Evolutionary conservation across 495 filamentous ascomycete genomes (phyloP).

Genomic region (Penicillium subrubescens): DNA sequence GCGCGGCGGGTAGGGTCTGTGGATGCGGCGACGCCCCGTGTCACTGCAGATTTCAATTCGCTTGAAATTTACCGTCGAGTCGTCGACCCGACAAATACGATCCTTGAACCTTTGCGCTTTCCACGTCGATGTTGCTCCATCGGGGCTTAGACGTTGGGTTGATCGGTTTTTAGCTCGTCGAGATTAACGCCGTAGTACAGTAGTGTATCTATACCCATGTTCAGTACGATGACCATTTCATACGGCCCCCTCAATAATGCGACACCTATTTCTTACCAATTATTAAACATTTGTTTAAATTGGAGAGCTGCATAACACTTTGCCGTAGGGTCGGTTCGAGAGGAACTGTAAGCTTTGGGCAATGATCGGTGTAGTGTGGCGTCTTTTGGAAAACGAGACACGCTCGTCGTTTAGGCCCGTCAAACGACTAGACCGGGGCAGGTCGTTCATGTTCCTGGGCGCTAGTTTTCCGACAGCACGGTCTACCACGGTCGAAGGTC

Average conservation of each 20-base stretch:
- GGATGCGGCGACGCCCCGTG: not conserved
- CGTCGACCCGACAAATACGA: not conserved
- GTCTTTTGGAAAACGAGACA: not conserved
- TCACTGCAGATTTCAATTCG: not conserved
- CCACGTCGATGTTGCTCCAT: not conserved
- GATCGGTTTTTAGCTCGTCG: not conserved
- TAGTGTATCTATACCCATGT: not conserved
- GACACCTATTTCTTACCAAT: not conserved
- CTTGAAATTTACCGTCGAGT: not conserved
- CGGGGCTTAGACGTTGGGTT: not conserved
- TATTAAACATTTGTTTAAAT: not conserved
- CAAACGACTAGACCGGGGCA: not conserved
- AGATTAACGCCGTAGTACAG: not conserved
- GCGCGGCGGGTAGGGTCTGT: constrained; percentile 6
- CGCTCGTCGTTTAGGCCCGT: not conserved
- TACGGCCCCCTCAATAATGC: not conserved
- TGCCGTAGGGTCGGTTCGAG: not conserved
- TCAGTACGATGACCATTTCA: not conserved
- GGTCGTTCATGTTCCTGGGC: constrained; percentile 11
- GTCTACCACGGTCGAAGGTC: not conserved
- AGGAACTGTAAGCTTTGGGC: not conserved
- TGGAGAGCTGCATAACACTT: not conserved
- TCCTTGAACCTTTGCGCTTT: not conserved
- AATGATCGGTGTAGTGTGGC: constrained; percentile 10
- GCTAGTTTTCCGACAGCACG: constrained; percentile 5